Evolutionary conservation across 768 basidiomycete genomes (phyloP), one percentile per base, ranked within the genome.

Genomic region (Agrocybe chaxingu): DNA sequence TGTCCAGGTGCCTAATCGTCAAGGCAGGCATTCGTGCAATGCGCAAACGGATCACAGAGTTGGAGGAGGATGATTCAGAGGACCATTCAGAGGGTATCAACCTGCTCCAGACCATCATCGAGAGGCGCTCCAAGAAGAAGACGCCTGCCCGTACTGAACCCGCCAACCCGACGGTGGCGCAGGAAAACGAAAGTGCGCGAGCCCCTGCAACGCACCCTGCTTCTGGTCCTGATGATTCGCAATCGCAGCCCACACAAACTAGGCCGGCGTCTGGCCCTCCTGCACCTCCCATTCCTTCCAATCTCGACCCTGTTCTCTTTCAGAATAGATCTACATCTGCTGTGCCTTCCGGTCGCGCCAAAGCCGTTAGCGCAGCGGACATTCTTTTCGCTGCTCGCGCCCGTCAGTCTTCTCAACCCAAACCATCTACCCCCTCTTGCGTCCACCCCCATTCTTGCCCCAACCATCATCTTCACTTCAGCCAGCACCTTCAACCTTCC

Each of bases 1-100:
- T 73, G n/a, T 69, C 70, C 44, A 62, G 62, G 39, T 85, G 84
- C 59, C 78, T 79, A 4, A 61, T 74, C 18, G 67, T 85, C 19
- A 51, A 66, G 19, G 69, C 69, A 34, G 77, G 80, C 8, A 59
- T 73, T 0, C 62, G 66, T 7, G 61, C 72, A 7, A 71, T 85
- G 56, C 68, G 66, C 53, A 65, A 64, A 44, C 78, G 80, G 47
- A 62, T 85, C 38, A 62, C 58, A 7, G 74, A 79, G 53, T 62
- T 83, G 13, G 63, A 69, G 57, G 54, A 65, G 57, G 65, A 58
- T 35, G 59, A 45, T 29, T 57, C 52, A 19, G 56, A 53, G 11
- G 53, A 62, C 36, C 66, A 62, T 36, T 33, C 50, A 11, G 48
- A 59, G 8, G 52, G 77, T 13, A 73, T 83, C 35, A 62, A 63